These are phyloP conservation scores for Hymenoscyphus albidus DNA, from an alignment of 2,329 filamentous ascomycete species.

Conservation along the genomic window DNA sequence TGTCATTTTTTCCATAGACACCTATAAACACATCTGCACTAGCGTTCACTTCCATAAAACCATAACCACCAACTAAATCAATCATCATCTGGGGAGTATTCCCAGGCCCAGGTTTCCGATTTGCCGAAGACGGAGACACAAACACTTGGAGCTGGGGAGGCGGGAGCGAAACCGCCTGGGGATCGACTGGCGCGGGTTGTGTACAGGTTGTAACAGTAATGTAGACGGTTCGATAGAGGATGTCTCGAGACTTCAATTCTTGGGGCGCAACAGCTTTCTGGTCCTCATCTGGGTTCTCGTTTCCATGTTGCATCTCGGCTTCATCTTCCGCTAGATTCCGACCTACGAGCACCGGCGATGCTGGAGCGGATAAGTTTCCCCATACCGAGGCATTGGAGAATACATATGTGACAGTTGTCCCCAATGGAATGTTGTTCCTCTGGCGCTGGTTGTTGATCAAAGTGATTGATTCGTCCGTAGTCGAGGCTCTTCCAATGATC, in stretches of 20 bases:
- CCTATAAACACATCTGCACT: slow-evolving; percentile 71
- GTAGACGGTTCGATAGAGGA: slow-evolving; percentile 50
- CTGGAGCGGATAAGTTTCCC: slow-evolving; percentile 37
- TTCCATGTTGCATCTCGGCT: slow-evolving; percentile 16
- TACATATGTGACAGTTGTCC: slow-evolving; percentile 59
- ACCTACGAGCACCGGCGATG: slow-evolving; percentile 14
- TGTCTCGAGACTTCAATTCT: slow-evolving; percentile 22
- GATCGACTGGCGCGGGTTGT: slow-evolving; percentile 53
- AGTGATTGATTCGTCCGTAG: slow-evolving; percentile 42
- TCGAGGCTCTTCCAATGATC: slow-evolving; percentile 58
- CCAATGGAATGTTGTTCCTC: slow-evolving; percentile 57
- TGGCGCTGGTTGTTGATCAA: slow-evolving; percentile 63
- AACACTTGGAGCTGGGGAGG: slow-evolving; percentile 76
- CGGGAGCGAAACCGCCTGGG: slow-evolving; percentile 28
- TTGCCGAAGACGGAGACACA: slow-evolving; percentile 62
- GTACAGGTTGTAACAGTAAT: slow-evolving; percentile 83
- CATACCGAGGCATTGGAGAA: slow-evolving; percentile 56
- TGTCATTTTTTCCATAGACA: slow-evolving; percentile 64
- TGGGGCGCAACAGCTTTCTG: slow-evolving; percentile 10
- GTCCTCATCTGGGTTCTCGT: slow-evolving; percentile 14
- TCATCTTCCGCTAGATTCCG: slow-evolving; percentile 18
- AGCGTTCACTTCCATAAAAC: slow-evolving; percentile 56
- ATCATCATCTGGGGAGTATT: slow-evolving; percentile 23
- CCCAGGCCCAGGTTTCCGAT: slow-evolving; percentile 62
- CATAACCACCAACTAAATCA: slow-evolving; percentile 29